Evolutionary conservation across 176 grass and related monocot species (phyloP).

Genomic region (Rhynchospora tenuis): DNA sequence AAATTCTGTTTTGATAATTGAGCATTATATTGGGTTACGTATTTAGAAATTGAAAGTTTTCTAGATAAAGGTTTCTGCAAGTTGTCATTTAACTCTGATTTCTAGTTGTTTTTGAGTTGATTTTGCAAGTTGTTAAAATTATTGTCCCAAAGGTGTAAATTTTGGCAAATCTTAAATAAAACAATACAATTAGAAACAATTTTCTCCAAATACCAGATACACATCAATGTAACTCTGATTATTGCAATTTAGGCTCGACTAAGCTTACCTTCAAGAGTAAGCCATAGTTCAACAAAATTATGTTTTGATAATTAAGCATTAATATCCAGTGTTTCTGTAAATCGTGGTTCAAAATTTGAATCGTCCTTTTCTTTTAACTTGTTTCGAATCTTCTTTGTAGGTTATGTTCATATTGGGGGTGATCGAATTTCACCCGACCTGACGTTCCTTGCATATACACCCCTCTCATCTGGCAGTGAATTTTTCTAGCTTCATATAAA

Average conservation of each 20-base stretch:
- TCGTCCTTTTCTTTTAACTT: slow-evolving; percentile 16
- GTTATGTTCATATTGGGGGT: slow-evolving; percentile 79
- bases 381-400: slow-evolving; percentile 18
- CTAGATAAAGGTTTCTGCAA: slow-evolving; percentile 1
- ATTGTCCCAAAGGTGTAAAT: slow-evolving; percentile 12
- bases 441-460: slow-evolving; percentile 78
- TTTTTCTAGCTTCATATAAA: slow-evolving; percentile 72
- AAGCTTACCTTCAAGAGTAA: neutral
- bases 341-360: neutral
- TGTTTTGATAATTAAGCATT: neutral
- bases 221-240: neutral
- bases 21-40: neutral
- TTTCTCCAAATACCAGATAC: neutral
- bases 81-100: too few species aligned
- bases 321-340: too few species aligned
- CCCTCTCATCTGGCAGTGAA: slow-evolving; percentile 85
- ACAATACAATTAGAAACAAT: neutral
- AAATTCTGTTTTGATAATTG: neutral
- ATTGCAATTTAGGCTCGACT: neutral
- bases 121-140: too few species aligned
- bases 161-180: too few species aligned
- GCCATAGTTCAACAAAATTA: neutral
- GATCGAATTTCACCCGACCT: slow-evolving; percentile 83
- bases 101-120: too few species aligned
- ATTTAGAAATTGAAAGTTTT: neutral